phyloP scores from a whole-genome alignment of 208 protist species.

The Crithidia expoeki region DNA sequence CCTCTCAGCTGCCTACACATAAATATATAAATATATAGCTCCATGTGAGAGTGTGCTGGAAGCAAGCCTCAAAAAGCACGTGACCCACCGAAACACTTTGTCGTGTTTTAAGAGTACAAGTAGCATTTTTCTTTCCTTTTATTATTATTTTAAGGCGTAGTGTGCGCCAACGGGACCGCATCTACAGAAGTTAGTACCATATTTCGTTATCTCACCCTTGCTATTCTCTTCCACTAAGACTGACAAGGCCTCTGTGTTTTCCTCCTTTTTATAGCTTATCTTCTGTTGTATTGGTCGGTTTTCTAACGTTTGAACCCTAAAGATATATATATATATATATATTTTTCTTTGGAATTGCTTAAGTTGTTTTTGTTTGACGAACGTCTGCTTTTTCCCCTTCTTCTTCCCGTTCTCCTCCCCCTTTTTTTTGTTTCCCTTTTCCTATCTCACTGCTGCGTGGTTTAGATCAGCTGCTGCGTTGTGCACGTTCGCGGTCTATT shows the following conservation, averaged over 20 bases:
- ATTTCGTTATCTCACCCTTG: neutral
- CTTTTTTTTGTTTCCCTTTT: slow-evolving; percentile 18
- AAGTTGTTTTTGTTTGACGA: neutral
- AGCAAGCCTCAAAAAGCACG: too few relatives aligned
- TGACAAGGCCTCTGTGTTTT: neutral
- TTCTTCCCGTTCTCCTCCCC: too few relatives aligned
- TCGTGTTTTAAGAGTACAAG: too few relatives aligned
- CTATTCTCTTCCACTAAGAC: neutral
- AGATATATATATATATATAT: neutral
- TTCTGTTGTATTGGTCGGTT: too few relatives aligned
- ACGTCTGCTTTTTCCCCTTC: slow-evolving; percentile 6
- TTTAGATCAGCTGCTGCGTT: slow-evolving; percentile 6
- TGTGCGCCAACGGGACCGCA: too few relatives aligned
- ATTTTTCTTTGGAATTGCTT: slow-evolving; percentile 1
- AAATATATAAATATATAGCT: too few relatives aligned
- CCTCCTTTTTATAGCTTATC: neutral
- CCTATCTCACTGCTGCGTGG: neutral
- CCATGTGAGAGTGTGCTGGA: neutral
- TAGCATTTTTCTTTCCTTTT: too few relatives aligned
- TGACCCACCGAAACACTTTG: too few relatives aligned
- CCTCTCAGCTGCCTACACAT: too few relatives aligned
- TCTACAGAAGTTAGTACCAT: neutral
- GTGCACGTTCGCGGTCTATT: neutral
- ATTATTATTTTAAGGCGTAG: too few relatives aligned
- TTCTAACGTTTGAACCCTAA: neutral